Base-by-base conservation (phyloP, 2,329 filamentous ascomycete genomes). In the Coniochaeta sp. region DNA sequence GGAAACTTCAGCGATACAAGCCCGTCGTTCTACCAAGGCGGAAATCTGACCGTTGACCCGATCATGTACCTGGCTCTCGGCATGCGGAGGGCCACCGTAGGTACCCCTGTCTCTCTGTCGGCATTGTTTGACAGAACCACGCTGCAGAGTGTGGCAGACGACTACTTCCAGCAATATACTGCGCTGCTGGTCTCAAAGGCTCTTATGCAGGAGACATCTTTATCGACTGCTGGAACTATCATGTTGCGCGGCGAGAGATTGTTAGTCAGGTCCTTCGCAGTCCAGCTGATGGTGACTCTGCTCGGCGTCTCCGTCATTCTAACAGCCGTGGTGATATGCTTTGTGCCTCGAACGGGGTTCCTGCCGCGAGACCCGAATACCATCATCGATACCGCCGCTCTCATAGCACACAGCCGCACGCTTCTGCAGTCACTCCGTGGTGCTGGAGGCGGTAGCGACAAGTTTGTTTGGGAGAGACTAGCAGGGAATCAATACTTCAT, bases 351-450 rank as follows among this genome's bases (percentile, higher is more conserved):
- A 28, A 64, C 64, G 34, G 72, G 73, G 0, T 70, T 75, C n/a
- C 66, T 76, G 3, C 74, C 74, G 0, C 69, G 73, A 14, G 65
- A 72, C 8, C 72, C 73, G 0, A 69, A 67, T 17, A 71, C 70
- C 2, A 67, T 76, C 11, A 67, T 74, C 44, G 71, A 71, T 56
- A 65, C 70, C 61, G 74, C 74, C 0, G 67, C 73, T 1, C 66
- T 76, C 14, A 63, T 76, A 2, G 68, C 71, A 2, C 72, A 76
- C 36, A 76, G 74, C 56, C 68, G 68, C 3, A 62, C 68, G 7
- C 65, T 76, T 1, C 67, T 76, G 1, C 71, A 74, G 55, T 67
- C 67, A 1, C 68, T 76, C 1, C 68, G 67, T 8, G 73, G 72
- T 1, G 67, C 72, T 14, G 73, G 74, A 5, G 72, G 71, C 11